Evolutionary conservation across 805 yeast genomes (phyloP).

Genomic region (Barnettozyma pratensis): DNA sequence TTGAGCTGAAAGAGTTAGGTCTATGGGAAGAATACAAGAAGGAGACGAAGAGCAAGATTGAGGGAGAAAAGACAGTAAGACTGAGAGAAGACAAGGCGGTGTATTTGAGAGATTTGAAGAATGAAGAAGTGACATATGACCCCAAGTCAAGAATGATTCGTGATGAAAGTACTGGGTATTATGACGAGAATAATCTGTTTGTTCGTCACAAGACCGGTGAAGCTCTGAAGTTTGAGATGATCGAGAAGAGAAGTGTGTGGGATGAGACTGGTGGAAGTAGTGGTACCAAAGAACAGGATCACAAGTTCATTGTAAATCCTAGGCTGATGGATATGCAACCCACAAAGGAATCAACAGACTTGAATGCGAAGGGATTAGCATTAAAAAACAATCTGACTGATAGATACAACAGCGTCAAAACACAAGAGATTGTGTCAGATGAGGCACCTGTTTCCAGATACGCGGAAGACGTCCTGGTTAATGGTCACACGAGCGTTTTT

Average conservation of each 20-base stretch:
- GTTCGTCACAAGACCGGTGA: slow-evolving; percentile 53
- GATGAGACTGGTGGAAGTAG: slow-evolving; percentile 27
- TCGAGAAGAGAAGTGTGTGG: slow-evolving; percentile 45
- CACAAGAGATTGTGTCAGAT: neutral
- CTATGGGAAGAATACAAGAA: slow-evolving; percentile 18
- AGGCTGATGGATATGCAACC: slow-evolving; percentile 37
- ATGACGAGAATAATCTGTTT: slow-evolving; percentile 40
- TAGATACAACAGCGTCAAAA: slow-evolving; percentile 30
- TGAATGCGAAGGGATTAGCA: slow-evolving; percentile 24
- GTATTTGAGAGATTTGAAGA: slow-evolving; percentile 46
- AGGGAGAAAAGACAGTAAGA: slow-evolving; percentile 44
- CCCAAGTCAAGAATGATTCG: slow-evolving; percentile 44
- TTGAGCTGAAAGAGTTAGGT: slow-evolving; percentile 38
- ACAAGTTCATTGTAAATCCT: slow-evolving; percentile 33
- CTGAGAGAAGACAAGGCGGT: slow-evolving; percentile 75
- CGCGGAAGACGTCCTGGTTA: slow-evolving; percentile 32
- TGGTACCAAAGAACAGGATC: slow-evolving; percentile 11
- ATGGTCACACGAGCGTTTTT: slow-evolving; percentile 37
- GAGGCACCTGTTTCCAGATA: slow-evolving; percentile 24
- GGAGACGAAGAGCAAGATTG: slow-evolving; percentile 26
- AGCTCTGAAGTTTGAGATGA: slow-evolving; percentile 42
- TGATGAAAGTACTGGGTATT: slow-evolving; percentile 28
- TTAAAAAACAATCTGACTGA: slow-evolving; percentile 29
- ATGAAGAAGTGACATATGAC: slow-evolving; percentile 41
- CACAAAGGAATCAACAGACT: slow-evolving; percentile 29